Base-by-base conservation (phyloP, 2,329 filamentous ascomycete genomes). In the Penicillium paneum region DNA sequence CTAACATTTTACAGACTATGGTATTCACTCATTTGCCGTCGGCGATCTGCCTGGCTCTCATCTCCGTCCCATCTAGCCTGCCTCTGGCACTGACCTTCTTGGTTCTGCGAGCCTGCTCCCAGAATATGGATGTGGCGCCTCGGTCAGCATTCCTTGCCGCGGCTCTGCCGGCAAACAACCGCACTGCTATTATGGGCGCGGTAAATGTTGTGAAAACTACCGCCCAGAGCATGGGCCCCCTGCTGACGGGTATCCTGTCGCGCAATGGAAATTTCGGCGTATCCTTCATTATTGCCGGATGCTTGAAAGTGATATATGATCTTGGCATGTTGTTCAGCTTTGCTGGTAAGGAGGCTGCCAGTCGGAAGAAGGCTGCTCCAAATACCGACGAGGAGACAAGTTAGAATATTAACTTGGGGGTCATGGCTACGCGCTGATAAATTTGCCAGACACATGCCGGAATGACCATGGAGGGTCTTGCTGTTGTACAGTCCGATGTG, bases 1-100 rank as follows among this genome's bases (percentile, higher is more conserved):
- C 61, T 57, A 40, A 60, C n/a, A 8, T 6, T 52, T 5, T 17
- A n/a, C 15, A 84, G 77, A 89, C 87, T 1, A 90, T 90, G 87
- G 86, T 88, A 8, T 88, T 89, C 64, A 89, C 87, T 0, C 87
- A 90, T 62, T 75, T 90, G 0, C 88, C 88, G 0, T 88, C 86
- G 0, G 78, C 87, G 8, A 71, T 90, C 26, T 86, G 85, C 60
- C 78, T 90, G 1, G 76, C 82, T 13, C 70, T 90, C 19, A 83
- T 90, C 21, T 82, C 84, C 0, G 63, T 86, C 0, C 83, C 85
- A 0, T 69, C 74, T 19, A 75, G 77, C 3, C 71, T 84, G 0
- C 75, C 75, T 11, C 57, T 85, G 5, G 80, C 86, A 0, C 76
- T 89, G 42, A 68, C 78, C 0, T 82, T 90, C 52, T 75, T 90